phyloP scores from a whole-genome alignment of 2,329 filamentous ascomycete genomes.

The Tolypocladium guangdongense region DNA sequence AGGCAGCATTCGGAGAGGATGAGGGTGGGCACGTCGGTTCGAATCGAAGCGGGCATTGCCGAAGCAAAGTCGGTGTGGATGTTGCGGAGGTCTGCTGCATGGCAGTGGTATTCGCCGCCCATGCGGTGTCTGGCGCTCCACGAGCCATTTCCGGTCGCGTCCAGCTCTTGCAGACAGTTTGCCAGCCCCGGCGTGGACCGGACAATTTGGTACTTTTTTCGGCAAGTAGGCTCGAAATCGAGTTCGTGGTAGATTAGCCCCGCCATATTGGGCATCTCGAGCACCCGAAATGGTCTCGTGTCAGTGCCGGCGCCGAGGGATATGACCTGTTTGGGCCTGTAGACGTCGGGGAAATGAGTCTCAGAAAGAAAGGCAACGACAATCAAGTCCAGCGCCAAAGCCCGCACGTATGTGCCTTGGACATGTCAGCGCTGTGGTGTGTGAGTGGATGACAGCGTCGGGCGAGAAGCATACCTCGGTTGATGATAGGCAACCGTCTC shows the following conservation, averaged over 20 bases:
- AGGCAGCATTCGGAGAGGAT: conserved; percentile 93
- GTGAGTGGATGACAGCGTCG: background rate
- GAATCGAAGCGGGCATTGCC: conserved; percentile 17
- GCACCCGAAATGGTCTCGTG: conserved; percentile 72
- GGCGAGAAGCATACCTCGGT: conserved; percentile 54
- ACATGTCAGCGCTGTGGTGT: background rate
- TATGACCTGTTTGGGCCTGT: conserved; percentile 59
- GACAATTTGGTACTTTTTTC: conserved; percentile 48
- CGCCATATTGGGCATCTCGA: conserved; percentile 29
- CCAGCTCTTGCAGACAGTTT: conserved; percentile 24
- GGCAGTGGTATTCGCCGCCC: conserved; percentile 40
- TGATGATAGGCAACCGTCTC: conserved; percentile 80
- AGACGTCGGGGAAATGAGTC: conserved; percentile 13
- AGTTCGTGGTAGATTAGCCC: conserved; percentile 77
- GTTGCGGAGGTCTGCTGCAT: conserved; percentile 60
- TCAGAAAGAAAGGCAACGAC: conserved; percentile 57
- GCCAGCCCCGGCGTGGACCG: conserved; percentile 33
- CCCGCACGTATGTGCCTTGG: conserved; percentile 84
- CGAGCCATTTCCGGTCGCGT: conserved; percentile 17
- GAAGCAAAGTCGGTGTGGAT: conserved; percentile 22
- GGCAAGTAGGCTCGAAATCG: conserved; percentile 71
- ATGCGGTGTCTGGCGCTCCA: conserved; percentile 31
- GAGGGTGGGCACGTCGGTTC: conserved; percentile 60
- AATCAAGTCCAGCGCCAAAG: conserved; percentile 68
- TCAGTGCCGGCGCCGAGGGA: conserved; percentile 92